Conservation (phyloP, 2,329 filamentous ascomycete genomes). For the Apiospora marii region DNA sequence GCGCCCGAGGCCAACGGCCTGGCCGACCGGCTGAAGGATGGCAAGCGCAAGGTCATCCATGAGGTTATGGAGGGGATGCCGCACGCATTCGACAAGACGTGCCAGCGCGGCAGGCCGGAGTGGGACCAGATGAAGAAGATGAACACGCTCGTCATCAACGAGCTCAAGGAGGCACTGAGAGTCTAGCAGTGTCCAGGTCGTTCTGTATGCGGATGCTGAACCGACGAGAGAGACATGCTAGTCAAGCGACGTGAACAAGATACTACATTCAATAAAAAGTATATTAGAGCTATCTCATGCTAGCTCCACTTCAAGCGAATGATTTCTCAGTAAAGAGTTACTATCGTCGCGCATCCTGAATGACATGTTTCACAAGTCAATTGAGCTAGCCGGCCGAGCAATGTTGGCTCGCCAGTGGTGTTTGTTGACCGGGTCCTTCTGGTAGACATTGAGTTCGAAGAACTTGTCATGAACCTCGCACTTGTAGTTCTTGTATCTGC, state of each 20-base stretch:
- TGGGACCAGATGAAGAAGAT: slow-evolving; percentile 26
- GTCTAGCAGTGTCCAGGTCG: not conserved
- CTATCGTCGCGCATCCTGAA: not conserved
- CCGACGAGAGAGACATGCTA: too few species aligned
- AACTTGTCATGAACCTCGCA: slow-evolving; percentile 53
- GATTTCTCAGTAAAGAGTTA: not conserved
- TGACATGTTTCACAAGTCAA: slow-evolving; percentile 44
- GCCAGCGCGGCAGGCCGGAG: slow-evolving; percentile 21
- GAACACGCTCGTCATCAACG: slow-evolving; percentile 17
- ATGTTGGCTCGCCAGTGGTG: slow-evolving; percentile 55
- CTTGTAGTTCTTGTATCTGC: slow-evolving; percentile 56
- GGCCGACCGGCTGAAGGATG: slow-evolving; percentile 21
- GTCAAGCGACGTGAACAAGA: too few species aligned
- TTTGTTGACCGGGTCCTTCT: slow-evolving; percentile 53
- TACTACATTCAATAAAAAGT: too few species aligned
- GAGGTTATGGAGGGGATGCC: slow-evolving; percentile 25
- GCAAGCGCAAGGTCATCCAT: slow-evolving; percentile 25
- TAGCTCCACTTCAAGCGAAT: not conserved
- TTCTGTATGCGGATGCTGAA: too few species aligned
- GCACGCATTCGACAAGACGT: slow-evolving; percentile 29
- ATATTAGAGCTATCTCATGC: not conserved
- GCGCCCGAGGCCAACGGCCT: slow-evolving; percentile 29
- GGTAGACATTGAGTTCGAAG: slow-evolving; percentile 57
- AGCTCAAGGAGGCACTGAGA: slow-evolving; percentile 5
- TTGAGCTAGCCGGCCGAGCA: slow-evolving; percentile 48